These are phyloP conservation scores for Kazachstania psychrophila DNA, from an alignment of 805 yeast species.

Conservation along the genomic window DNA sequence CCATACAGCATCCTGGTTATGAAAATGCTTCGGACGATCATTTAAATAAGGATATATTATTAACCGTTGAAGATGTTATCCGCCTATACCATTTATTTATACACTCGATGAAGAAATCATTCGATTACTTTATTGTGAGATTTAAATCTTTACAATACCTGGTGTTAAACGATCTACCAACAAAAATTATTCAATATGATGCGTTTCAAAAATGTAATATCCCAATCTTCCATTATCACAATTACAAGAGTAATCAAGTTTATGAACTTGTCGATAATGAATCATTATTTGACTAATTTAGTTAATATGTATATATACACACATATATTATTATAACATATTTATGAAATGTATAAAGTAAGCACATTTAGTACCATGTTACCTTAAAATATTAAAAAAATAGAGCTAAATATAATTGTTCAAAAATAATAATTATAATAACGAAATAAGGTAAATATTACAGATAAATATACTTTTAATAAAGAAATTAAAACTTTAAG, in stretches of 20 bases:
- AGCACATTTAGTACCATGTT: no score
- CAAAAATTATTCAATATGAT: constrained; percentile 20
- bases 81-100: constrained; percentile 27
- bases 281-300: constrained; percentile 19
- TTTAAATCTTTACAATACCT: constrained; percentile 28
- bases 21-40: neutral
- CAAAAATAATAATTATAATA: no score
- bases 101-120: constrained; percentile 29
- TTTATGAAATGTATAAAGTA: no score
- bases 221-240: constrained; percentile 20
- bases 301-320: neutral
- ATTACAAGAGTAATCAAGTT: constrained; percentile 24
- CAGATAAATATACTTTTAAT: neutral
- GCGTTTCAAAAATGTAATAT: constrained; percentile 23
- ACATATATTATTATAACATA: no score
- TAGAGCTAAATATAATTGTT: no score
- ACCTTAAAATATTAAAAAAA: no score
- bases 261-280: constrained; percentile 25
- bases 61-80: constrained; percentile 24
- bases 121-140: constrained; percentile 24
- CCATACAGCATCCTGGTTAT: constrained; percentile 10
- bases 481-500: no score
- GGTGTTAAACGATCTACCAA: constrained; percentile 30
- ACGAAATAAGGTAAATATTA: no score
- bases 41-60: no score